Percentiles rank a stretch among this genome's conserved stretches.
These are phyloP conservation scores for Linnemannia schmuckeri DNA, from an alignment of 192 early-diverging fungal genomes.

Conservation along the genomic window DNA sequence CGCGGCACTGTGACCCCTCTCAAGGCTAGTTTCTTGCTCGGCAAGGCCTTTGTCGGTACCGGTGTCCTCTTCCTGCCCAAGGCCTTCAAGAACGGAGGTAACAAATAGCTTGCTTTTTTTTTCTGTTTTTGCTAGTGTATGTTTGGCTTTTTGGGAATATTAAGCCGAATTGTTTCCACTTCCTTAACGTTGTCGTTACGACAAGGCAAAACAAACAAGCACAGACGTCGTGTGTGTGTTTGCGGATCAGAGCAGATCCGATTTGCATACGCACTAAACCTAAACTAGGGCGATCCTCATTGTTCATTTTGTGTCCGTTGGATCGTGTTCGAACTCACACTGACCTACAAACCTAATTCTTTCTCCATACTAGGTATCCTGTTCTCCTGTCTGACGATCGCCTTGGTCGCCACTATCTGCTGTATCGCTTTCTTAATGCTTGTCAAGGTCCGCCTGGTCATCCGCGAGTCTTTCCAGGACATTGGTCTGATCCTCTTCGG, in stretches of 20 bases:
- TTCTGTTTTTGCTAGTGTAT: conserved; percentile 29
- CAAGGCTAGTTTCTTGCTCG: conserved; percentile 62
- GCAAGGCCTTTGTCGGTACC: conserved; percentile 66
- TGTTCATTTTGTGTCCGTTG: background rate
- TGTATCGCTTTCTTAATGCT: conserved; percentile 76
- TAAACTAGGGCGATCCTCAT: background rate
- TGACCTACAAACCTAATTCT: conserved; percentile 19
- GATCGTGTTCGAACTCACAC: background rate
- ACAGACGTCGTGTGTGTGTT: background rate
- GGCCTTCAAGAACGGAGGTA: conserved; percentile 45
- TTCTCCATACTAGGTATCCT: conserved; percentile 71
- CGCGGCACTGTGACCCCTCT: conserved; percentile 54
- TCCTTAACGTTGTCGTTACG: background rate
- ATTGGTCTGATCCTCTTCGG: conserved; percentile 77
- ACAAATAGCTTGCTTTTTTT: background rate
- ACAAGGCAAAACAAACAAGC: background rate
- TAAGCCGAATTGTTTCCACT: background rate
- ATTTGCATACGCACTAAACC: background rate
- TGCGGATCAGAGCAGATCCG: conserved; percentile 4
- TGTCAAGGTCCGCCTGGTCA: conserved; percentile 70
- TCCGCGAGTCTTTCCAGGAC: conserved; percentile 77
- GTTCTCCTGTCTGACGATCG: conserved; percentile 70
- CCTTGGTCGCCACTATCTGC: conserved; percentile 71
- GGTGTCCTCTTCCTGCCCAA: conserved; percentile 65
- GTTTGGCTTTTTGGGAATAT: background rate